Conservation (phyloP, 2,329 filamentous ascomycete species). For the Penicillium sp. region DNA sequence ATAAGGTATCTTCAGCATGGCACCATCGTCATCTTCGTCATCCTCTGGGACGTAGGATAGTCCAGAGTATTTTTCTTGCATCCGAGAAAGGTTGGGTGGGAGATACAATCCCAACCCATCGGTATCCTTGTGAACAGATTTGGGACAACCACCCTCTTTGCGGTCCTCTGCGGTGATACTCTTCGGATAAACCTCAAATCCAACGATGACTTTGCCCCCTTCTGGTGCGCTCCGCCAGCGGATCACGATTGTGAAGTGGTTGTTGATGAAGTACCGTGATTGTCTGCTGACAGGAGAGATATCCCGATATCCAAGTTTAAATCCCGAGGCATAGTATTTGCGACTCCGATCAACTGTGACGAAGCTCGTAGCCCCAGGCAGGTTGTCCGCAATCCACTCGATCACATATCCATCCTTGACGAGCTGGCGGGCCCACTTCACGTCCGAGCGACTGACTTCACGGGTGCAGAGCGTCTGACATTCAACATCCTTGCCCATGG, state of each 20-base stretch:
- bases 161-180: conserved; percentile 69
- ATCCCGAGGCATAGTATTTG: conserved; percentile 88
- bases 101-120: conserved; percentile 70
- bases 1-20: conserved; percentile 73
- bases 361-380: conserved; percentile 85
- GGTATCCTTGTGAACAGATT: conserved; percentile 63
- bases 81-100: conserved; percentile 61
- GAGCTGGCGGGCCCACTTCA: conserved; percentile 69
- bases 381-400: conserved; percentile 91
- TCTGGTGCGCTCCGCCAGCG: conserved; percentile 71
- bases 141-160: conserved; percentile 66
- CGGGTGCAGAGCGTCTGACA: conserved; percentile 73
- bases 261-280: conserved; percentile 75
- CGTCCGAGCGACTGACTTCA: conserved; percentile 63
- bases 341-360: conserved; percentile 79
- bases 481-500: conserved; percentile 73
- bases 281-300: conserved; percentile 60
- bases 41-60: conserved; percentile 62
- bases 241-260: conserved; percentile 83
- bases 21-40: conserved; percentile 62
- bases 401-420: conserved; percentile 80
- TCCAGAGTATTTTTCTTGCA: conserved; percentile 57
- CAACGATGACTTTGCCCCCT: conserved; percentile 78
- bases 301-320: conserved; percentile 82
- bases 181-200: conserved; percentile 88